These are phyloP conservation scores for Rhizopus stolonifer DNA, from an alignment of 371 early-diverging fungal species.

Conservation along the genomic window DNA sequence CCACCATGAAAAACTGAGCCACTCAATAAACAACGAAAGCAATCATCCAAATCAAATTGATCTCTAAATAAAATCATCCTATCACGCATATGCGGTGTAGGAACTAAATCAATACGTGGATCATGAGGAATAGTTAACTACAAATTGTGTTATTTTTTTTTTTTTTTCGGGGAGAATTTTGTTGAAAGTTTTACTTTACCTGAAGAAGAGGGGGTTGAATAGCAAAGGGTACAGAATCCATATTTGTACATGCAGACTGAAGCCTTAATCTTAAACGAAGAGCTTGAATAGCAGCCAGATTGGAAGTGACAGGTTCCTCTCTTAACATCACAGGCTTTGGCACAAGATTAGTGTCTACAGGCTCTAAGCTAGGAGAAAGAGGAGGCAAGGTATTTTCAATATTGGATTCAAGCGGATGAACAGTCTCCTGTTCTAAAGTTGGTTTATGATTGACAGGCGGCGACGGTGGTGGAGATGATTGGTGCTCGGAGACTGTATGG, in stretches of 20 bases:
- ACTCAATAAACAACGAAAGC: constrained; percentile 50
- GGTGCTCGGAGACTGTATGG: constrained; percentile 18
- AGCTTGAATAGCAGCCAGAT: constrained; percentile 43
- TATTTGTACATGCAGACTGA: constrained; percentile 36
- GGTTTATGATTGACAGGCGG: not conserved
- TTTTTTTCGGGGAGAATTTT: too few species aligned
- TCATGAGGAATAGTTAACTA: constrained; percentile 59
- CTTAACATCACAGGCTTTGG: constrained; percentile 22
- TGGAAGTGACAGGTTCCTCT: constrained; percentile 28
- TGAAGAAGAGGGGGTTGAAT: constrained; percentile 47
- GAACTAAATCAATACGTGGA: constrained; percentile 60
- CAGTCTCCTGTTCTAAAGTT: constrained; percentile 12
- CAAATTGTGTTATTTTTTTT: too few species aligned
- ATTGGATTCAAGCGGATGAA: constrained; percentile 23
- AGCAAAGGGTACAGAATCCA: constrained; percentile 34
- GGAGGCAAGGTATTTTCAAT: constrained; percentile 8
- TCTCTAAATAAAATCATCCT: constrained; percentile 63
- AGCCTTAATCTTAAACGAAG: constrained; percentile 39
- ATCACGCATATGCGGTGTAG: constrained; percentile 60
- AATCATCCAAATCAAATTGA: constrained; percentile 59
- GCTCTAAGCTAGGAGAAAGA: constrained; percentile 4
- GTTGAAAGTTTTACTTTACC: too few species aligned
- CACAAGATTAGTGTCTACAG: not conserved
- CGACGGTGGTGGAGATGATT: not conserved
- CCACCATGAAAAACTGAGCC: constrained; percentile 58